Percentiles rank a stretch among this genome's conserved stretches.
These are phyloP conservation scores for Eutypella sp. DNA, from an alignment of 2,329 filamentous ascomycete genomes.

Conservation along the genomic window DNA sequence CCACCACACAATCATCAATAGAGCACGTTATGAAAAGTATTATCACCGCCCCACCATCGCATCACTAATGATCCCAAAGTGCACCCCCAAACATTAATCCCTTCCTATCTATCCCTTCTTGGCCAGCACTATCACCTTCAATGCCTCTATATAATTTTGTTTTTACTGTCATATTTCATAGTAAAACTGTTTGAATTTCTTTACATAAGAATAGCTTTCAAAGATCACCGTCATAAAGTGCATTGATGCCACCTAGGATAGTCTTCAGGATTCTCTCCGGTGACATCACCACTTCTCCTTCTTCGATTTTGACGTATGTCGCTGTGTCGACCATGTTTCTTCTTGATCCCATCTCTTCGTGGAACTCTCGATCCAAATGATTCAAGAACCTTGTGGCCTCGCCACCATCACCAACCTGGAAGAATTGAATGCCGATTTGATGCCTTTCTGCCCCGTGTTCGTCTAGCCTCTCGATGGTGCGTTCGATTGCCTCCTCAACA, in stretches of 20 bases:
- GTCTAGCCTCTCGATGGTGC: constrained; percentile 55
- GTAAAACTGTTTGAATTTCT: too few species aligned
- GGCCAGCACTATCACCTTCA: too few species aligned
- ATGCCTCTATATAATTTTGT: too few species aligned
- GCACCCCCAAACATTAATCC: too few species aligned
- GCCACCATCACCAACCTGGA: constrained; percentile 78
- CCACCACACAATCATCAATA: too few species aligned
- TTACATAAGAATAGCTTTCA: too few species aligned
- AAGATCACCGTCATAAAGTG: too few species aligned
- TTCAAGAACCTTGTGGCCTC: constrained; percentile 60
- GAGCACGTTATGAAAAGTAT: too few species aligned
- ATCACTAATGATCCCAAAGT: too few species aligned
- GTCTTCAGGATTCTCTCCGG: constrained; percentile 74
- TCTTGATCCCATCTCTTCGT: constrained; percentile 40
- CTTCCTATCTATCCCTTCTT: too few species aligned
- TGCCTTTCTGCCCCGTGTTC: constrained; percentile 63
- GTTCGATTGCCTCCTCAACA: constrained; percentile 62
- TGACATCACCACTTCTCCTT: constrained; percentile 45
- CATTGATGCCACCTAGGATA: constrained; percentile 73
- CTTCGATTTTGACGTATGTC: constrained; percentile 56
- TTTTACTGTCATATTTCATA: too few species aligned
- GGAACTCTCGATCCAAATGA: constrained; percentile 69
- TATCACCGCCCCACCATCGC: too few species aligned
- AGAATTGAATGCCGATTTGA: constrained; percentile 92
- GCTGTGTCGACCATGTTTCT: constrained; percentile 92